These are phyloP conservation scores for Atkinsonella texensis DNA, from an alignment of 2,329 filamentous ascomycete genomes.

Conservation along the genomic window DNA sequence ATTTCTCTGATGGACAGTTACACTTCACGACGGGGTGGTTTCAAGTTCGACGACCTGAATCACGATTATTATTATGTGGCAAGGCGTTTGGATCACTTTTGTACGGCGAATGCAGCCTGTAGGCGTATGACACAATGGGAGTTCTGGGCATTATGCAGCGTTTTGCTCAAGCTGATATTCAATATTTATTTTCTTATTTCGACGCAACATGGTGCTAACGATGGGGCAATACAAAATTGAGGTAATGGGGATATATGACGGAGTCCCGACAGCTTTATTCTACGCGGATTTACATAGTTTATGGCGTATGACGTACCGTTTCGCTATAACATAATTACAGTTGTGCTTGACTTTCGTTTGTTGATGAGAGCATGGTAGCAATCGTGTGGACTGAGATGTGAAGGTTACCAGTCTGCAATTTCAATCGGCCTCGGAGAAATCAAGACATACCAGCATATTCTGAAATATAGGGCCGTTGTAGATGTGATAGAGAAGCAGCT, in stretches of 20 bases:
- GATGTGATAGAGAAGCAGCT: too few relatives aligned
- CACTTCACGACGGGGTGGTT: neutral
- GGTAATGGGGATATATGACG: neutral
- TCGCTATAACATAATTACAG: neutral
- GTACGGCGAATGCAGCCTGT: neutral
- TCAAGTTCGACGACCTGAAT: neutral
- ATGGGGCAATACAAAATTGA: neutral
- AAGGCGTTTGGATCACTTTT: conserved; percentile 7
- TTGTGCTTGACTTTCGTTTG: neutral
- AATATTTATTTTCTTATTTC: neutral
- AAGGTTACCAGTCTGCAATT: too few relatives aligned
- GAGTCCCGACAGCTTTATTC: neutral
- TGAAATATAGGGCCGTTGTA: too few relatives aligned
- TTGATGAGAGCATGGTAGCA: too few relatives aligned
- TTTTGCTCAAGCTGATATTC: neutral
- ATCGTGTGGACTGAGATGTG: neutral
- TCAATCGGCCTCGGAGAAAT: too few relatives aligned
- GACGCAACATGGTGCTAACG: neutral
- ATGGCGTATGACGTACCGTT: neutral
- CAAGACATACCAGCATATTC: too few relatives aligned
- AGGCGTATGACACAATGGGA: neutral
- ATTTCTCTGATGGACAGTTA: neutral
- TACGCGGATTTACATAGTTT: neutral
- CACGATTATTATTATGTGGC: conserved; percentile 1
- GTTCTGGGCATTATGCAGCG: neutral